Evolutionary conservation across 768 basidiomycete species (phyloP).

Genomic region (Sutorius australiensis): DNA sequence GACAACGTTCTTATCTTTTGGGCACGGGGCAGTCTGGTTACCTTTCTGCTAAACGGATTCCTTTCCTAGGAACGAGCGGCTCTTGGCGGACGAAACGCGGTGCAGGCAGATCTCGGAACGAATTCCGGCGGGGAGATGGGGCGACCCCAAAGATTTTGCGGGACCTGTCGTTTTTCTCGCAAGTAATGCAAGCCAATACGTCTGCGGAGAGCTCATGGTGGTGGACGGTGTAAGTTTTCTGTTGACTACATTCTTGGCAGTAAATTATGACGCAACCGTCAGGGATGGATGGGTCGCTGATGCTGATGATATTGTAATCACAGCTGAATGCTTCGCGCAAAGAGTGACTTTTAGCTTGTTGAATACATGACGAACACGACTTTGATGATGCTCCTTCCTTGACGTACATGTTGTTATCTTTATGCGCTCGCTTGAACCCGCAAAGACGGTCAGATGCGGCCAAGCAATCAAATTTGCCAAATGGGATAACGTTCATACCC

Average conservation of each 20-base stretch:
- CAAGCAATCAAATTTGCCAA: slow-evolving; percentile 6
- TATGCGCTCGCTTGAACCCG: not conserved
- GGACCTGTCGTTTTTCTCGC: slow-evolving; percentile 67
- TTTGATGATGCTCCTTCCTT: slow-evolving; percentile 5
- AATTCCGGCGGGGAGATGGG: slow-evolving; percentile 69
- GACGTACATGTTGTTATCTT: slow-evolving; percentile 17
- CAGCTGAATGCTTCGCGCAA: not conserved
- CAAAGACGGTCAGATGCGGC: not conserved
- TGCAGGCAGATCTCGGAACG: slow-evolving; percentile 66
- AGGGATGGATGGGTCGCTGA: slow-evolving; percentile 64
- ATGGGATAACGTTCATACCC: slow-evolving; percentile 2
- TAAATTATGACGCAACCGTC: slow-evolving; percentile 8
- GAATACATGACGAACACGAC: slow-evolving; percentile 1
- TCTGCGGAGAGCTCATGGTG: slow-evolving; percentile 63
- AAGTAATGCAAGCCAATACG: slow-evolving; percentile 59
- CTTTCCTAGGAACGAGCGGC: slow-evolving; percentile 55
- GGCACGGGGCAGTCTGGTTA: not conserved
- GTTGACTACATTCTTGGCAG: slow-evolving; percentile 3
- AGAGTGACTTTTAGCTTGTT: not conserved
- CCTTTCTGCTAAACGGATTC: slow-evolving; percentile 11
- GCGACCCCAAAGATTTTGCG: slow-evolving; percentile 60
- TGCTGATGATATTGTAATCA: not conserved
- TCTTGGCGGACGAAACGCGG: slow-evolving; percentile 58
- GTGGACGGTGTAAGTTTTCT: slow-evolving; percentile 59
- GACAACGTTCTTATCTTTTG: slow-evolving; percentile 2